Conservation (phyloP, 2,329 filamentous ascomycete species). For the Talaromyces sp. region DNA sequence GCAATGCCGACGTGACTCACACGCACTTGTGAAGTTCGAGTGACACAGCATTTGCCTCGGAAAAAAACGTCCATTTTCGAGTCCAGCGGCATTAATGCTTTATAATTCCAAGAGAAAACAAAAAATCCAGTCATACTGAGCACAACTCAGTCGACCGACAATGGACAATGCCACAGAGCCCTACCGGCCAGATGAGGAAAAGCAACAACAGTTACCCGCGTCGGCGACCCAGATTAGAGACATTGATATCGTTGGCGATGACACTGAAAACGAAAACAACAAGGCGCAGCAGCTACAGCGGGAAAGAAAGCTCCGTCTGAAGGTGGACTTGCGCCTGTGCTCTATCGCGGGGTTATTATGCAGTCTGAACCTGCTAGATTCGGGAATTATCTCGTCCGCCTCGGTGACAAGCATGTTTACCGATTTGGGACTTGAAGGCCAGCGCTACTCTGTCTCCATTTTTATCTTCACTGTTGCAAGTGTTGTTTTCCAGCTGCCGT, state of each 20-base stretch:
- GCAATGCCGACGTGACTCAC: neutral
- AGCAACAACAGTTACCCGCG: neutral
- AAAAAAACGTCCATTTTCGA: neutral
- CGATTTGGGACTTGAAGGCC: slow-evolving; percentile 59
- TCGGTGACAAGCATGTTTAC: slow-evolving; percentile 62
- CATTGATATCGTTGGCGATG: neutral
- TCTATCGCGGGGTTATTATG: slow-evolving; percentile 66
- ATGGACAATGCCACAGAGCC: slow-evolving; percentile 2
- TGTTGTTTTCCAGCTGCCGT: slow-evolving; percentile 63
- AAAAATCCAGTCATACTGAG: neutral
- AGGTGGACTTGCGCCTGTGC: slow-evolving; percentile 63
- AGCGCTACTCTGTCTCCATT: slow-evolving; percentile 63
- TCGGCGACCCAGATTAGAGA: slow-evolving; percentile 2
- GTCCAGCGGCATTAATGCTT: neutral
- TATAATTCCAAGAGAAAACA: neutral
- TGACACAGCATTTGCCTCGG: neutral
- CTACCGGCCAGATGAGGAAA: neutral
- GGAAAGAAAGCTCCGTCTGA: slow-evolving; percentile 50
- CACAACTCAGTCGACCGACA: neutral
- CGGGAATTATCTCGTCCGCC: slow-evolving; percentile 63
- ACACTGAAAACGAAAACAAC: slow-evolving; percentile 13
- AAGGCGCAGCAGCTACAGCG: slow-evolving; percentile 17
- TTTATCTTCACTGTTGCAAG: slow-evolving; percentile 67
- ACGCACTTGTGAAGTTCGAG: neutral
- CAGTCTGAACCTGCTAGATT: slow-evolving; percentile 63